Evolutionary conservation across 129 eudicot species (phyloP).

Genomic region (Glebionis coronaria): DNA sequence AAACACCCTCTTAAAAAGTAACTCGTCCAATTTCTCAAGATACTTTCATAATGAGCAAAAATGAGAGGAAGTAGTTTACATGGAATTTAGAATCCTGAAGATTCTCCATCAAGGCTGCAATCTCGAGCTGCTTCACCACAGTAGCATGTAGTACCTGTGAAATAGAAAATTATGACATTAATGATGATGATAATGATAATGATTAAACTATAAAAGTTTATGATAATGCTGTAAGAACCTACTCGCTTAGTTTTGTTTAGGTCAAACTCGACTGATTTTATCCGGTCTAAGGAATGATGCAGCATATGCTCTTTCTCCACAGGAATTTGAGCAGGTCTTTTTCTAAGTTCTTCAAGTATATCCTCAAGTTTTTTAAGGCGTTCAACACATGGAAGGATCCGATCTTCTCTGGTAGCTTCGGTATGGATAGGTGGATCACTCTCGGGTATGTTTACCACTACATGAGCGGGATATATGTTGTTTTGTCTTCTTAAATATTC

Average conservation of each 20-base stretch:
- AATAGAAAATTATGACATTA: not conserved
- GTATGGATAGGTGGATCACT: conserved; percentile 19
- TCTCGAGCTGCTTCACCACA: conserved; percentile 70
- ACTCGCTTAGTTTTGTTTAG: conserved; percentile 78
- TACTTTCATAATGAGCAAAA: not conserved
- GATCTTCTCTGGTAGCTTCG: conserved; percentile 38
- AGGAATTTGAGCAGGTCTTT: conserved; percentile 70
- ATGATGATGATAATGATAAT: not conserved
- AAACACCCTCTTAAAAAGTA: not conserved
- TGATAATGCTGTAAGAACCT: conserved; percentile 21
- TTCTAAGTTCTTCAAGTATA: conserved; percentile 59
- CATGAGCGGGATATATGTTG: conserved; percentile 45
- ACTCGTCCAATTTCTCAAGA: not conserved
- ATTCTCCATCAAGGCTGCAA: conserved; percentile 54
- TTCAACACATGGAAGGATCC: conserved; percentile 60
- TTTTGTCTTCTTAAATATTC: conserved; percentile 51
- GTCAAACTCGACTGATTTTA: conserved; percentile 78
- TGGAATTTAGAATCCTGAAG: conserved; percentile 51
- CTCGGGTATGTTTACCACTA: conserved; percentile 37
- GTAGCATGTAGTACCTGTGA: conserved; percentile 67
- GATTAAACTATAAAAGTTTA: too few relatives aligned
- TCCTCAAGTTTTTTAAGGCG: conserved; percentile 75
- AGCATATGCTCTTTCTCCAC: conserved; percentile 80
- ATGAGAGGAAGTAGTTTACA: conserved; percentile 33
- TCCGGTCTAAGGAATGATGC: conserved; percentile 67